phyloP scores from a whole-genome alignment of 495 filamentous ascomycete species.

The Penicillium cosmopolitanum region DNA sequence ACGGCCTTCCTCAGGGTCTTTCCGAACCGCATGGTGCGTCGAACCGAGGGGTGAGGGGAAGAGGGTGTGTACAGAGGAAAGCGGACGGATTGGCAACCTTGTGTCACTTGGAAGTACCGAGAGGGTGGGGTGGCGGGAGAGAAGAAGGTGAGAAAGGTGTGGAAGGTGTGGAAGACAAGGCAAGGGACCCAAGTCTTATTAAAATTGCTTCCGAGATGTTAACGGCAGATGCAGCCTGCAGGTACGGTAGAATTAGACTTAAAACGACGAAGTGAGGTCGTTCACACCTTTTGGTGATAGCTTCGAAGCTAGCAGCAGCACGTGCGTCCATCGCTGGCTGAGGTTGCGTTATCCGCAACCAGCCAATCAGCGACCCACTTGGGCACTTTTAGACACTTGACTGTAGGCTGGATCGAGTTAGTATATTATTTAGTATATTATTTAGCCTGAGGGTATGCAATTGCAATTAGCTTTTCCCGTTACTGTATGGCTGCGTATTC shows the following conservation, averaged over 20 bases:
- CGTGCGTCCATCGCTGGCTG: slow-evolving; percentile 15
- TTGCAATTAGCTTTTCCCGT: too few relatives aligned
- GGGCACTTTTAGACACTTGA: neutral
- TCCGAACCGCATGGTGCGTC: slow-evolving; percentile 83
- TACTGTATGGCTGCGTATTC: too few relatives aligned
- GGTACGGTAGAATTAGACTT: too few relatives aligned
- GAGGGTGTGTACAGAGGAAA: slow-evolving; percentile 1
- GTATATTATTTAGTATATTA: too few relatives aligned
- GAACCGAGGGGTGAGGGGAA: slow-evolving; percentile 5
- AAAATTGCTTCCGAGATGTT: too few relatives aligned
- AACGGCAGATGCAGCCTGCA: too few relatives aligned
- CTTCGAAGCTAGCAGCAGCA: slow-evolving; percentile 1
- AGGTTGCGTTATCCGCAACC: slow-evolving; percentile 1
- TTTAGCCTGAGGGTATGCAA: too few relatives aligned
- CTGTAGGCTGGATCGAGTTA: too few relatives aligned
- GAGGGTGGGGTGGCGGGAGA: neutral
- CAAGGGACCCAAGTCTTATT: neutral
- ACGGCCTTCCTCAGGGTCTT: slow-evolving; percentile 77
- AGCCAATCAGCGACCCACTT: slow-evolving; percentile 11
- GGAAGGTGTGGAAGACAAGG: too few relatives aligned
- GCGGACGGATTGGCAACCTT: slow-evolving; percentile 1
- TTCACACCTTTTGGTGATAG: neutral
- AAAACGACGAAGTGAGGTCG: too few relatives aligned
- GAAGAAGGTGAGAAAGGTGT: neutral
- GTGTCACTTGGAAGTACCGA: slow-evolving; percentile 7